Conservation (phyloP, 192 early-diverging fungal genomes). For the Spizellomyces sp. region DNA sequence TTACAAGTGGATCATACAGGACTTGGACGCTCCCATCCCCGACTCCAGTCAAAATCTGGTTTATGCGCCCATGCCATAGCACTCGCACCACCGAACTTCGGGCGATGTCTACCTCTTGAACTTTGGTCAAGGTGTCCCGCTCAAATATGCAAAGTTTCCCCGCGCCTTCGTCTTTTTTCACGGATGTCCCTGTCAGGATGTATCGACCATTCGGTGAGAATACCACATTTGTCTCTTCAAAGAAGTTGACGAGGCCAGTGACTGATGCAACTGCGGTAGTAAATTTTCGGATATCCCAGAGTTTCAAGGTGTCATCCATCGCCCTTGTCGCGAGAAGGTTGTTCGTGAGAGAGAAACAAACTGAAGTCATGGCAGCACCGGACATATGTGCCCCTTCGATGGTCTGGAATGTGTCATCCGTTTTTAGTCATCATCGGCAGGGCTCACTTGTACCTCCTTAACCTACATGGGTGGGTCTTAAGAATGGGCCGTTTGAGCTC, state of each 20-base stretch:
- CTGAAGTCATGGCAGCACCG: conserved; percentile 68
- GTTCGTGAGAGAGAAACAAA: conserved; percentile 71
- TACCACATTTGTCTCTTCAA: conserved; percentile 77
- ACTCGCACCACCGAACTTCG: conserved; percentile 63
- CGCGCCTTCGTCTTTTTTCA: conserved; percentile 67
- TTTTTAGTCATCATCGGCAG: no score
- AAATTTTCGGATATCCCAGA: conserved; percentile 88
- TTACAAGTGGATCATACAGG: conserved; percentile 72
- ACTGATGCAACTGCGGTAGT: conserved; percentile 63
- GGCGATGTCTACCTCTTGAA: conserved; percentile 53
- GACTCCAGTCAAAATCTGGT: conserved; percentile 85
- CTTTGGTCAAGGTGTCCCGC: conserved; percentile 57
- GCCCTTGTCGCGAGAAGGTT: conserved; percentile 72
- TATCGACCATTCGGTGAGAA: conserved; percentile 81
- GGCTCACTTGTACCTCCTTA: background rate
- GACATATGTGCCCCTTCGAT: conserved; percentile 72
- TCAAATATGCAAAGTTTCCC: conserved; percentile 72
- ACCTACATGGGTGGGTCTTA: conserved; percentile 67
- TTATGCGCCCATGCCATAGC: conserved; percentile 84
- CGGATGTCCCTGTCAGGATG: conserved; percentile 77
- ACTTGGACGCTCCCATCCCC: conserved; percentile 75
- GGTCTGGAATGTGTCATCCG: conserved; percentile 32
- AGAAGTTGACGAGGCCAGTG: conserved; percentile 59
- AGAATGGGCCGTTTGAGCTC: conserved; percentile 63
- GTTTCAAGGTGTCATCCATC: conserved; percentile 86